A percentile compares a stretch with the other conserved stretches of the same genome.
These are phyloP conservation scores for Candida glucosophila DNA, from an alignment of 1,139 yeast genomes.

Conservation along the genomic window DNA sequence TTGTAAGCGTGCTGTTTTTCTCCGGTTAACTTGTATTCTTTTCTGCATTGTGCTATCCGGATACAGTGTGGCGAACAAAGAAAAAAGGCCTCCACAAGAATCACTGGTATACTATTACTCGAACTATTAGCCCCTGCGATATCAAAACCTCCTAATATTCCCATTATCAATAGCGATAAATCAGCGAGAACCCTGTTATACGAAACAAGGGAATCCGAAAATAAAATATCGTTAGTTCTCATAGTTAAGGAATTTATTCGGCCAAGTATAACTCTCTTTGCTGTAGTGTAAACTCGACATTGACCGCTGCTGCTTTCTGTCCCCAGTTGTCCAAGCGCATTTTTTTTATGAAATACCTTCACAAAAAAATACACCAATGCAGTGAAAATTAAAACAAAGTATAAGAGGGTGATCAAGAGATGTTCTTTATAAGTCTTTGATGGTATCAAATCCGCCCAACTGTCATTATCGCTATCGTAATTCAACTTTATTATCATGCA, in stretches of 20 bases:
- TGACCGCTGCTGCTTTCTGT: constrained; percentile 31
- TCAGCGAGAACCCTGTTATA: constrained; percentile 72
- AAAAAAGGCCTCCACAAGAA: constrained; percentile 32
- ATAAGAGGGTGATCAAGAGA: constrained; percentile 7
- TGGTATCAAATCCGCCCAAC: constrained; percentile 18
- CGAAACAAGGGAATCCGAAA: constrained; percentile 77
- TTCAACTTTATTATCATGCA: constrained; percentile 35
- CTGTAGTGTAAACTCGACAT: constrained; percentile 36
- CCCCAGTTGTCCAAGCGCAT: constrained; percentile 58
- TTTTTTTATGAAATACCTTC: constrained; percentile 10
- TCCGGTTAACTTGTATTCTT: constrained; percentile 51
- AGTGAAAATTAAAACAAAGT: constrained; percentile 25
- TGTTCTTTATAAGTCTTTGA: constrained; percentile 46
- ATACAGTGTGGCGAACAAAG: constrained; percentile 59
- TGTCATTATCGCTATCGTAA: constrained; percentile 31
- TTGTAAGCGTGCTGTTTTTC: constrained; percentile 55
- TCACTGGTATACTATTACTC: constrained; percentile 13
- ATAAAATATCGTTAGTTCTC: constrained; percentile 70
- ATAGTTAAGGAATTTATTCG: constrained; percentile 43
- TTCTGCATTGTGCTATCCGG: constrained; percentile 72
- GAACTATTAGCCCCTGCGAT: no score
- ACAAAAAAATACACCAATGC: constrained; percentile 11
- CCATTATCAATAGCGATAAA: constrained; percentile 17
- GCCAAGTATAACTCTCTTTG: constrained; percentile 48
- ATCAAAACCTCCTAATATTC: no score